Conservation (phyloP, 306 rosid species). For the Vigna mungo region DNA sequence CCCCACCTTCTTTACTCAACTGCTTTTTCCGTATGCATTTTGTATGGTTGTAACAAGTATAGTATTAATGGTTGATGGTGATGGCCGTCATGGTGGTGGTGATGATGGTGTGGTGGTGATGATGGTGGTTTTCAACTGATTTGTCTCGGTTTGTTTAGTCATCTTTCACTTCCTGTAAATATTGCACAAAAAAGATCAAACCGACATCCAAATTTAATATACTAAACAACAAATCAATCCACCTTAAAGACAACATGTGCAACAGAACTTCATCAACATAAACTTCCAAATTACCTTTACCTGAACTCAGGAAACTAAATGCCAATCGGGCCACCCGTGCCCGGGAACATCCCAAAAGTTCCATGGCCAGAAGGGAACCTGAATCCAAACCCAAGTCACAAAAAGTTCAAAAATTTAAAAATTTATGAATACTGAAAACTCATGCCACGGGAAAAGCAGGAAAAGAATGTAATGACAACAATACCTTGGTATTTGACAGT, state of each 20-base stretch:
- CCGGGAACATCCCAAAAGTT: constrained; percentile 82
- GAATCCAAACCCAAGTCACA: neutral
- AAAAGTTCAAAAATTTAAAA: constrained; percentile 19
- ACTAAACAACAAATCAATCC: constrained; percentile 33
- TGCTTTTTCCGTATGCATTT: constrained; percentile 79
- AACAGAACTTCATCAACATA: neutral
- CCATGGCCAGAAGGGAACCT: constrained; percentile 91
- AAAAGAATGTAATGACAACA: constrained; percentile 9
- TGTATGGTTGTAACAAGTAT: constrained; percentile 86
- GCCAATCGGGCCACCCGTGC: constrained; percentile 86
- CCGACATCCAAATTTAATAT: constrained; percentile 30
- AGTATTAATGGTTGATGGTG: constrained; percentile 56
- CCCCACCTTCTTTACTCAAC: constrained; percentile 72
- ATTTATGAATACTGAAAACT: constrained; percentile 31
- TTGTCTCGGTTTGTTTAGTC: constrained; percentile 52
- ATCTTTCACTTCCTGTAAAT: constrained; percentile 59
- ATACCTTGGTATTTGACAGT: constrained; percentile 95
- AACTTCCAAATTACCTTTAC: constrained; percentile 36
- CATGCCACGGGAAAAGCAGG: neutral
- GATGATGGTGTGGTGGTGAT: constrained; percentile 50
- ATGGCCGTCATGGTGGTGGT: constrained; percentile 40
- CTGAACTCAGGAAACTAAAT: constrained; percentile 63
- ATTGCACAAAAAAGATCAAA: constrained; percentile 31
- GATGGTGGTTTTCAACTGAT: constrained; percentile 71
- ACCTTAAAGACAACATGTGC: constrained; percentile 38